phyloP scores from a whole-genome alignment of 2,329 filamentous ascomycete species.

The Trichoderma asperellum region DNA sequence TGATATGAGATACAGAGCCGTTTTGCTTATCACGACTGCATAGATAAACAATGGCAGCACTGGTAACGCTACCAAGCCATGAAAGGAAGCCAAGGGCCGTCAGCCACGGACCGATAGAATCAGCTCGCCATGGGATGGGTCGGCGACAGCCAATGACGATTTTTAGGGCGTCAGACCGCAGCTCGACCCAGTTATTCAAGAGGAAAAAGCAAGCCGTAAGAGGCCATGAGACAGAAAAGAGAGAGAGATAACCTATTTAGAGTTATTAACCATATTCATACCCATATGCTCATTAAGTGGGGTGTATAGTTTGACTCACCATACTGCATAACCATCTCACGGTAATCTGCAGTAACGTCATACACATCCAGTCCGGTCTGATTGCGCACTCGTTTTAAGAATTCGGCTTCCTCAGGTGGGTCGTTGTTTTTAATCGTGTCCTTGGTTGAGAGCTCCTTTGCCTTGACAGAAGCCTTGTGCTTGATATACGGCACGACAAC shows the following conservation, averaged over 20 bases:
- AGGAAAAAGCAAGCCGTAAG: constrained; percentile 88
- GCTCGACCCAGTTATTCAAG: constrained; percentile 94
- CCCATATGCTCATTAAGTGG: background rate
- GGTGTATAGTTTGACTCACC: constrained; percentile 46
- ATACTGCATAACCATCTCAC: constrained; percentile 90
- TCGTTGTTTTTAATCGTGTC: constrained; percentile 62
- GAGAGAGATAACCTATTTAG: constrained; percentile 74
- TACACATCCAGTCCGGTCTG: constrained; percentile 84
- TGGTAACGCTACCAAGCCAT: constrained; percentile 89
- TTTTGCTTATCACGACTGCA: constrained; percentile 70
- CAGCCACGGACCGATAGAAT: constrained; percentile 94
- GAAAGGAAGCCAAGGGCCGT: constrained; percentile 85
- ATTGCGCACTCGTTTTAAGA: constrained; percentile 78
- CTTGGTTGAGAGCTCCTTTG: constrained; percentile 72
- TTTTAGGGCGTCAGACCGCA: constrained; percentile 91
- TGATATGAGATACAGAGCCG: constrained; percentile 70
- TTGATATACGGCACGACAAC: constrained; percentile 84
- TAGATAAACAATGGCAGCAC: constrained; percentile 84
- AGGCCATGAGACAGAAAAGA: constrained; percentile 95
- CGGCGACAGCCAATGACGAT: constrained; percentile 88
- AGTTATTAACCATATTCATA: constrained; percentile 21
- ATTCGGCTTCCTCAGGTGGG: constrained; percentile 74
- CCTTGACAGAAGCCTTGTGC: constrained; percentile 75
- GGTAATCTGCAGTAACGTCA: constrained; percentile 86
- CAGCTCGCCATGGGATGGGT: constrained; percentile 85